phyloP scores from a whole-genome alignment of 768 basidiomycete species.

The Lentinula sp. region DNA sequence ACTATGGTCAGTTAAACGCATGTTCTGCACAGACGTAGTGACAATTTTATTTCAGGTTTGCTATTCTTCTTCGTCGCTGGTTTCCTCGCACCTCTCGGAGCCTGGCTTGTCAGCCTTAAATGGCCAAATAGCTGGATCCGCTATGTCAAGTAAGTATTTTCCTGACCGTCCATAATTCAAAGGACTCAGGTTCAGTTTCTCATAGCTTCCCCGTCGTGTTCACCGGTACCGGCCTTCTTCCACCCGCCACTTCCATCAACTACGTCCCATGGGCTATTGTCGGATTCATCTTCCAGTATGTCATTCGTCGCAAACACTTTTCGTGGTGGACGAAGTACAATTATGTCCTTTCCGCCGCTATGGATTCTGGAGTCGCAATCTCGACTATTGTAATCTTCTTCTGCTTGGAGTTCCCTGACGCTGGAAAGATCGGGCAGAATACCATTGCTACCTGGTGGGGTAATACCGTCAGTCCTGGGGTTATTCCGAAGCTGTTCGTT shows the following conservation, averaged over 20 bases:
- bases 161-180: background rate
- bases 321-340: conserved; percentile 71
- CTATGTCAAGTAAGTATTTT: conserved; percentile 51
- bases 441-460: conserved; percentile 69
- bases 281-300: conserved; percentile 51
- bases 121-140: conserved; percentile 60
- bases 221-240: conserved; percentile 53
- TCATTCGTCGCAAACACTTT: conserved; percentile 53
- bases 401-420: conserved; percentile 50
- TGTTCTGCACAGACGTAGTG: background rate
- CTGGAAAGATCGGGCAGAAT: conserved; percentile 51
- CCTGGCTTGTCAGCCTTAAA: conserved; percentile 47
- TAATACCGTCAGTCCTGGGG: conserved; percentile 32
- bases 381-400: conserved; percentile 44
- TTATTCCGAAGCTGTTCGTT: background rate
- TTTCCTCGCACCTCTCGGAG: conserved; percentile 48
- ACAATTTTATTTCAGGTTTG: conserved; percentile 30
- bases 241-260: conserved; percentile 64
- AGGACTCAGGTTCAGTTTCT: background rate
- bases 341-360: conserved; percentile 47
- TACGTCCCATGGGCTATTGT: conserved; percentile 63
- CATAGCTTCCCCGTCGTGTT: conserved; percentile 50
- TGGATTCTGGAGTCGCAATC: conserved; percentile 50
- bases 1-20: conserved; percentile 30
- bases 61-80: conserved; percentile 78